Base-by-base conservation (phyloP, 352 stramenopile genomes). In the Detonula confervacea region DNA sequence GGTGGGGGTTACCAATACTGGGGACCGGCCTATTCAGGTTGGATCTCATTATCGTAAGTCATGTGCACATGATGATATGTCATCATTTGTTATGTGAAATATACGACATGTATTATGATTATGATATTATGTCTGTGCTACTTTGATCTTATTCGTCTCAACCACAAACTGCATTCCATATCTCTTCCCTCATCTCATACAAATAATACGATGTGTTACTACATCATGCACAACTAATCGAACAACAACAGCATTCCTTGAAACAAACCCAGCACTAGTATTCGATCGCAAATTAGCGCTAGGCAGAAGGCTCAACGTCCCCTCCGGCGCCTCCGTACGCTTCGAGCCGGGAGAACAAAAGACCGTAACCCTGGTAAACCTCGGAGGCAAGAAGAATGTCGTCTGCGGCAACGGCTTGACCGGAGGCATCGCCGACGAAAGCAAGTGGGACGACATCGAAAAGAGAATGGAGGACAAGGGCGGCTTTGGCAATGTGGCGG, bases 261-360 rank as follows among this genome's bases (percentile, higher is more conserved):
- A 99, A 88, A 95, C 95, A 51, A 99, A 98, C 82, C 91, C 92
- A 68, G 95, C 95, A 60, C 84, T 99, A n/a, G 86, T 94, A 51
- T 98, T 99, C 89, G 96, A 98, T 81, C 95, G 97, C 7, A 63
- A 77, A 24, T 60, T 91, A 7, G 91, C 95, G 4, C 97, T 98
- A 79, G 96, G 96, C n/a, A 92, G 95, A 69, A 92, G 96, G 2
- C 86, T 99, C 0, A 98, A 98, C 88, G 97, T 99, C 69, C 91
- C 96, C 0, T 95, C 91, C 1, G 96, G 96, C 22, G 76, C 95
- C 7, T 95, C 95, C 12, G 95, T 98, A 25, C 92, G 97, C 29
- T 99, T 99, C 76, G 97, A 99, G 88, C 96, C 97, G 0, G 96
- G 96, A 4, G 96, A 99, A 73, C 89, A 91, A 57, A 98, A 98